Evolutionary conservation across 1,284 basidiomycete species (phyloP).

Genomic region (Phellinidium pouzarii): DNA sequence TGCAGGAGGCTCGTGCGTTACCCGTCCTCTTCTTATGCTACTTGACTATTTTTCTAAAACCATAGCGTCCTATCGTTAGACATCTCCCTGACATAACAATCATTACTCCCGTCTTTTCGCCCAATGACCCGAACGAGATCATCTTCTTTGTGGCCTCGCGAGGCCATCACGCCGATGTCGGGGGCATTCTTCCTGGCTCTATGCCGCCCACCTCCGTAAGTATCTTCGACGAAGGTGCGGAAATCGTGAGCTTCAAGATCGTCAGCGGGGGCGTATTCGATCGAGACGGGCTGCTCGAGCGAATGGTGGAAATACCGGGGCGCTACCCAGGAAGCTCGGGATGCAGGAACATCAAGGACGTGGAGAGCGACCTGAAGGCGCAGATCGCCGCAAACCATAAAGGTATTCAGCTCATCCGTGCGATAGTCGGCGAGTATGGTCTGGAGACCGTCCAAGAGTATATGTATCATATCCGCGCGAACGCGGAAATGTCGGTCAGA

Average conservation of each 20-base stretch:
- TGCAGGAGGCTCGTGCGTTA: conserved; percentile 75
- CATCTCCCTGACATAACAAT: conserved; percentile 85
- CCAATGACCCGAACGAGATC: conserved; percentile 56
- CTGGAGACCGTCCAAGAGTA: conserved; percentile 86
- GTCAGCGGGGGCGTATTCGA: conserved; percentile 82
- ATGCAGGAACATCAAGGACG: conserved; percentile 79
- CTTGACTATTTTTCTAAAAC: background rate
- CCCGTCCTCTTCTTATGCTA: background rate
- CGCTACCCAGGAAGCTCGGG: conserved; percentile 80
- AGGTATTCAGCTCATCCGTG: conserved; percentile 77
- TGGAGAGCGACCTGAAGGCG: conserved; percentile 91
- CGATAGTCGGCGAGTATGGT: conserved; percentile 82
- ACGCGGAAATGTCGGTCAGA: conserved; percentile 87
- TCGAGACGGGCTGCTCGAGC: conserved; percentile 62
- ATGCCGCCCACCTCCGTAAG: conserved; percentile 93
- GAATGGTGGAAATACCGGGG: conserved; percentile 84
- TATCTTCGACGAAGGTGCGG: conserved; percentile 91
- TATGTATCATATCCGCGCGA: conserved; percentile 86
- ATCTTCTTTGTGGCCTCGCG: conserved; percentile 91
- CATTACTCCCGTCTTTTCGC: conserved; percentile 79
- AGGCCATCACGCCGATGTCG: conserved; percentile 80
- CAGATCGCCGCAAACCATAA: conserved; percentile 97
- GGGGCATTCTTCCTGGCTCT: conserved; percentile 76
- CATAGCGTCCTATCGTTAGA: conserved; percentile 29
- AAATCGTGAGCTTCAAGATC: conserved; percentile 91